Percentiles rank a stretch among this genome's conserved stretches.
These are phyloP conservation scores for Mrakia blollopis DNA, from an alignment of 768 basidiomycete species.

Conservation along the genomic window DNA sequence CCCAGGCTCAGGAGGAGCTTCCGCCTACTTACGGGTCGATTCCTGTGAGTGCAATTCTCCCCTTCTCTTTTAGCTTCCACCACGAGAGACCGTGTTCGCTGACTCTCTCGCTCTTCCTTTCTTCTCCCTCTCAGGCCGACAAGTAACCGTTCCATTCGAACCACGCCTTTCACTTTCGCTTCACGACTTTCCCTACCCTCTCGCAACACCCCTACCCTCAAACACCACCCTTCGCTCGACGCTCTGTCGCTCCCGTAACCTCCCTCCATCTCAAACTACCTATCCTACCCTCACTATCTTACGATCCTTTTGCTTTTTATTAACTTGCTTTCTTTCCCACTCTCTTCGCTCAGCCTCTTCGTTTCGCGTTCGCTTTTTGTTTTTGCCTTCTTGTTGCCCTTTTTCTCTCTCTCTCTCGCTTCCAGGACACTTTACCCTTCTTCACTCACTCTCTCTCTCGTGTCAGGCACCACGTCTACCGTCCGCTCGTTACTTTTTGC, in stretches of 20 bases:
- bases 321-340: not conserved
- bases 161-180: not conserved
- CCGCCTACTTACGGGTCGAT: constrained; percentile 31
- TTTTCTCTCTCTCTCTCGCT: too few species aligned
- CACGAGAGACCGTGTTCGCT: too few species aligned
- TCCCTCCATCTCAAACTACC: not conserved
- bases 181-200: not conserved
- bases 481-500: not conserved
- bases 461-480: too few species aligned
- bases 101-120: not conserved
- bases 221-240: not conserved
- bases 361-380: not conserved
- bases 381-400: too few species aligned
- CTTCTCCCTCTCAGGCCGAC: not conserved
- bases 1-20: constrained; percentile 11
- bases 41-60: constrained; percentile 7
- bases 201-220: not conserved
- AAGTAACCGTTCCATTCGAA: not conserved
- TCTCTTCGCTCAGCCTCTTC: not conserved
- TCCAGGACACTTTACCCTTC: too few species aligned
- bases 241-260: not conserved
- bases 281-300: constrained; percentile 24
- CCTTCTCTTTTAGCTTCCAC: not conserved
- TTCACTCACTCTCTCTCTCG: too few species aligned
- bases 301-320: not conserved